Evolutionary conservation across 768 basidiomycete genomes (phyloP).

Genomic region (Cyathus striatus): DNA sequence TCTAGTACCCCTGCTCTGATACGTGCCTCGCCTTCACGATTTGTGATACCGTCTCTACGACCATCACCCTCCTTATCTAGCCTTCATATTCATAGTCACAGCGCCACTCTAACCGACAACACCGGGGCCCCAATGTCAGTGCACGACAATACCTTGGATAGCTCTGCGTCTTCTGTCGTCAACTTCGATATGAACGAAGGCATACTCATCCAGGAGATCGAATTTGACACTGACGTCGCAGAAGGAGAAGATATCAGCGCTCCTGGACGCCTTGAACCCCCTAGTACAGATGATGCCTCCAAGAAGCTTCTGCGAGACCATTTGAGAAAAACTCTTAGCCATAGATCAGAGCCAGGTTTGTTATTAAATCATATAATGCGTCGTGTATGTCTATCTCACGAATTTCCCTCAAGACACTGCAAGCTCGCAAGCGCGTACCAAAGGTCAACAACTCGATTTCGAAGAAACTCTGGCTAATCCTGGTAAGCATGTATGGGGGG

Average conservation of each 20-base stretch:
- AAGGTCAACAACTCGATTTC: constrained; percentile 24
- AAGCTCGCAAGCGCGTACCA: constrained; percentile 20
- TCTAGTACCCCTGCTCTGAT: constrained; percentile 18
- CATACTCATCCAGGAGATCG: constrained; percentile 68
- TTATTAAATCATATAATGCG: background rate
- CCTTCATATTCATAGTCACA: constrained; percentile 51
- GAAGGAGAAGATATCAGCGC: constrained; percentile 51
- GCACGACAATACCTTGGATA: constrained; percentile 38
- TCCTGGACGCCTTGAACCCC: constrained; percentile 35
- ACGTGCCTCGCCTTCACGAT: constrained; percentile 44
- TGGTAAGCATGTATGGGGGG: constrained; percentile 21
- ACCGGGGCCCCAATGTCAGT: constrained; percentile 12
- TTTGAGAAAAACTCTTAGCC: constrained; percentile 59
- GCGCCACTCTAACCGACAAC: constrained; percentile 23
- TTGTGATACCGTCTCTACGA: constrained; percentile 45
- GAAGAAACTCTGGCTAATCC: constrained; percentile 34
- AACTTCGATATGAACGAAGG: constrained; percentile 65
- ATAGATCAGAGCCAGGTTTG: constrained; percentile 40
- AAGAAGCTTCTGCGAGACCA: constrained; percentile 69
- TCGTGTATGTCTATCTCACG: constrained; percentile 1
- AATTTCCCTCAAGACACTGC: constrained; percentile 18
- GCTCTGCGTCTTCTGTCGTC: constrained; percentile 67
- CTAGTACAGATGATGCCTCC: constrained; percentile 46
- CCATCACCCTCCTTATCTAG: constrained; percentile 53
- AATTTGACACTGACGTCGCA: constrained; percentile 54